Conservation (phyloP, 805 yeast species). For the Helenozyma baotianmanensis region DNA sequence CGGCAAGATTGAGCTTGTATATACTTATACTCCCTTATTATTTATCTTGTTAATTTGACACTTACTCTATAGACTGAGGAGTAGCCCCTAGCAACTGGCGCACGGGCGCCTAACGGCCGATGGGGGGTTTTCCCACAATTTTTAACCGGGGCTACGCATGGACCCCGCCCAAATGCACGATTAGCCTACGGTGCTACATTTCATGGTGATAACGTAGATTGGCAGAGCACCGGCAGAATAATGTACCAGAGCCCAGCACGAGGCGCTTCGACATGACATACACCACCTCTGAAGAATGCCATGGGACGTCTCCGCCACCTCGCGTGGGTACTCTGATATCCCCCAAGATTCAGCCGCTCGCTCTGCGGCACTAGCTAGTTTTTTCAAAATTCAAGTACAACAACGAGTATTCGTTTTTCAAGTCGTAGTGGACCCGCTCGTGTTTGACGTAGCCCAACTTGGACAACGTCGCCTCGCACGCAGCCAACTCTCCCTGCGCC, state of each 20-base stretch:
- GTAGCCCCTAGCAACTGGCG: too few relatives aligned
- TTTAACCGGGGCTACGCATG: too few relatives aligned
- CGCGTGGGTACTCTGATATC: constrained; percentile 6
- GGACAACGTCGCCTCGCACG: constrained; percentile 21
- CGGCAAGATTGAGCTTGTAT: constrained; percentile 14
- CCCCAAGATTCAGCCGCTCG: constrained; percentile 13
- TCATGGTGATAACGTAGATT: too few relatives aligned
- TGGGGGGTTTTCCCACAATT: too few relatives aligned
- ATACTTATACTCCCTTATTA: constrained; percentile 15
- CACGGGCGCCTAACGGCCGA: too few relatives aligned
- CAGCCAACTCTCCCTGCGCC: constrained; percentile 6
- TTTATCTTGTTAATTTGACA: constrained; percentile 10
- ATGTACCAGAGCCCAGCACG: too few relatives aligned
- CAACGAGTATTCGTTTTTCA: constrained; percentile 63
- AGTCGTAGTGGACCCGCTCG: constrained; percentile 70
- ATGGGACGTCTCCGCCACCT: background rate
- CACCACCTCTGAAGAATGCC: constrained; percentile 11
- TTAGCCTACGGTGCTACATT: too few relatives aligned
- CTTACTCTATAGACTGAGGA: background rate
- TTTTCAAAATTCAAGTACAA: constrained; percentile 64
- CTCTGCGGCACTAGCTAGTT: too few relatives aligned
- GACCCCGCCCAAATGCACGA: too few relatives aligned
- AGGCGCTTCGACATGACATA: constrained; percentile 9
- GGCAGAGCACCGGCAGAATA: too few relatives aligned
- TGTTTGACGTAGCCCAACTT: constrained; percentile 48